Conservation (phyloP, 2,329 filamentous ascomycete species). For the Claviceps purpurea region DNA sequence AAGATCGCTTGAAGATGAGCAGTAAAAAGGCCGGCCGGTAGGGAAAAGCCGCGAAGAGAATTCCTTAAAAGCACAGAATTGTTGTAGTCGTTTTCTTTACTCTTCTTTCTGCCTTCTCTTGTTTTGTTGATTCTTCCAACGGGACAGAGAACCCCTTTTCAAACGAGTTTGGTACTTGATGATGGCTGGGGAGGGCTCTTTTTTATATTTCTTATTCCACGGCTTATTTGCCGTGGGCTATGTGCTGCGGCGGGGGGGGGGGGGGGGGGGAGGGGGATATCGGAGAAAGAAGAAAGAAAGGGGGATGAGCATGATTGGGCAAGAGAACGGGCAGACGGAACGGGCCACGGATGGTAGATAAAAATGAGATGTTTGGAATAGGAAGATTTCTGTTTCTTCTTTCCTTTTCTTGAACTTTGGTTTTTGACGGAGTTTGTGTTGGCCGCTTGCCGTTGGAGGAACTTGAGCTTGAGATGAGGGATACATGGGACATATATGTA, state of each 20-base stretch:
- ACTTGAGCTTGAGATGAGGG: no score
- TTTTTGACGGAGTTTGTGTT: no score
- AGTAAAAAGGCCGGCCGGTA: slow-evolving; percentile 39
- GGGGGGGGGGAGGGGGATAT: no score
- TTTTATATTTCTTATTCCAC: background rate
- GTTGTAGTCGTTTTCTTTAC: background rate
- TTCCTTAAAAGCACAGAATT: background rate
- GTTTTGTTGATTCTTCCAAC: background rate
- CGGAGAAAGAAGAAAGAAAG: background rate
- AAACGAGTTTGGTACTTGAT: no score
- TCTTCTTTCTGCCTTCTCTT: background rate
- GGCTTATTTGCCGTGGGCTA: background rate
- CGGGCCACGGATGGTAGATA: background rate
- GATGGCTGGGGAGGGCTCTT: no score
- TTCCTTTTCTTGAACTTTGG: background rate
- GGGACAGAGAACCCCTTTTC: no score
- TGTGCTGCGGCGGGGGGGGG: background rate
- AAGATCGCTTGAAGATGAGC: slow-evolving; percentile 46
- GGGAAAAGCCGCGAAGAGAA: background rate
- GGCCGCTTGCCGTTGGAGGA: no score
- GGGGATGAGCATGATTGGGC: background rate
- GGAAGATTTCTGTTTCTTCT: background rate
- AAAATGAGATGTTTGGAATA: background rate
- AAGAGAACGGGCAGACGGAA: background rate
- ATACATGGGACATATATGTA: no score